Percentiles rank a stretch among this genome's conserved stretches.
These are phyloP conservation scores for Aschersonia sp. DNA, from an alignment of 2,329 filamentous ascomycete genomes.

Conservation along the genomic window DNA sequence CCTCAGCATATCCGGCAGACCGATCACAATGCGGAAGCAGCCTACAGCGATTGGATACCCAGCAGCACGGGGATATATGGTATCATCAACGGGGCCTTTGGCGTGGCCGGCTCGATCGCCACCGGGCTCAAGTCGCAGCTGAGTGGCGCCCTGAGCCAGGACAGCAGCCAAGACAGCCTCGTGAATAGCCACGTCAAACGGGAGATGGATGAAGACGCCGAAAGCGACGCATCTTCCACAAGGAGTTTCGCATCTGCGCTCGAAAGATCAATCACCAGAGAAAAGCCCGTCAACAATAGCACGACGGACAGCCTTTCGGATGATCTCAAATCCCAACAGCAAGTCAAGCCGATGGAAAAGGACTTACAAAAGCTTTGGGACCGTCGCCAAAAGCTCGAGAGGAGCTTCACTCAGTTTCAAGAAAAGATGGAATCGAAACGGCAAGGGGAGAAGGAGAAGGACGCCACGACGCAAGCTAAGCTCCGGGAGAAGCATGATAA, in stretches of 20 bases:
- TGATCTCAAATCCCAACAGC: slow-evolving; percentile 18
- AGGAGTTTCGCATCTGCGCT: slow-evolving; percentile 34
- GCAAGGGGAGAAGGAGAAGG: slow-evolving; percentile 32
- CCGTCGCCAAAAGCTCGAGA: slow-evolving; percentile 45
- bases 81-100: slow-evolving; percentile 38
- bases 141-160: slow-evolving; percentile 11
- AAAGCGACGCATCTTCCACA: slow-evolving; percentile 30
- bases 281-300: slow-evolving; percentile 11
- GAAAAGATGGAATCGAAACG: slow-evolving; percentile 30
- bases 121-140: slow-evolving; percentile 17
- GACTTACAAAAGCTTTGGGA: slow-evolving; percentile 50
- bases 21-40: slow-evolving; percentile 1
- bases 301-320: slow-evolving; percentile 18
- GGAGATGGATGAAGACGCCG: slow-evolving; percentile 13
- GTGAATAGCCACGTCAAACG: slow-evolving; percentile 9
- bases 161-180: slow-evolving; percentile 12
- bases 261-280: slow-evolving; percentile 18
- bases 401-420: slow-evolving; percentile 42
- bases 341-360: slow-evolving; percentile 30
- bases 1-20: no score
- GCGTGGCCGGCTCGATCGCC: slow-evolving; percentile 31
- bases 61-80: slow-evolving; percentile 36
- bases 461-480: slow-evolving; percentile 36
- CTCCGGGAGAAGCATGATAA: slow-evolving; percentile 47
- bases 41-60: slow-evolving; percentile 17